Evolutionary conservation across 2,329 filamentous ascomycete genomes (phyloP), one percentile per base, ranked within the genome.

Genomic region (Aaosphaeria arxii): DNA sequence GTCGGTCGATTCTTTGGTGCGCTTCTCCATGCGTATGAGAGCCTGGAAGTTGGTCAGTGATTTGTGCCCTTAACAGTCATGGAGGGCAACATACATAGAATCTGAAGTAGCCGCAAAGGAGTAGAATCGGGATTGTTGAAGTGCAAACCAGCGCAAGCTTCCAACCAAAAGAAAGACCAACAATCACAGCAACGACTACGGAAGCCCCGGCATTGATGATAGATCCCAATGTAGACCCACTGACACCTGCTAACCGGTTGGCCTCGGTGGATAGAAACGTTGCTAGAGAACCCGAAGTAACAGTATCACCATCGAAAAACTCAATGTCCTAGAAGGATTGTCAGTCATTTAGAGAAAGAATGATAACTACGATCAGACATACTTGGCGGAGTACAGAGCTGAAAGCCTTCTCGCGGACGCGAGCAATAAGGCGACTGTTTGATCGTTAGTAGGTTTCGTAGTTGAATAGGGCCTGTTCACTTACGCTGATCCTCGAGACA

Each of bases 261-360:
- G 92, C 91, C 71, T 96, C 88, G n/a, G 78, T 73, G 0, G 78
- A 76, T 0, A 84, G 70, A 7, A 81, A 77, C 4, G 81, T 77
- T 0, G 91, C 96, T 59, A 99, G 76, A 1, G 91, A 88, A 56
- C 94, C 94, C 3, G 91, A 87, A 6, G 88, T 91, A 65, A 97
- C 95, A 66, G 94, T 87, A 51, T 96, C 91, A 39, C 78, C 80
- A 67, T 97, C 94, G 58, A 96, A 99, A 70, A 92, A 97, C 35
- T 85, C 78, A 47, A 97, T 92, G 51, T 97, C 94, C 70, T 96
- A 90, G 7, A n/a, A 24, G 17, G 17, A 24, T 24, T 24, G 17
- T 24, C 17, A 24, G 17, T 24, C 17, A 24, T 24, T 2, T 24
- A 24, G 17, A 35, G 9, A 24, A 2, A 24, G 2, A 24, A 24